Base-by-base conservation (phyloP, 352 stramenopile genomes). In the Phytophthora europaea region DNA sequence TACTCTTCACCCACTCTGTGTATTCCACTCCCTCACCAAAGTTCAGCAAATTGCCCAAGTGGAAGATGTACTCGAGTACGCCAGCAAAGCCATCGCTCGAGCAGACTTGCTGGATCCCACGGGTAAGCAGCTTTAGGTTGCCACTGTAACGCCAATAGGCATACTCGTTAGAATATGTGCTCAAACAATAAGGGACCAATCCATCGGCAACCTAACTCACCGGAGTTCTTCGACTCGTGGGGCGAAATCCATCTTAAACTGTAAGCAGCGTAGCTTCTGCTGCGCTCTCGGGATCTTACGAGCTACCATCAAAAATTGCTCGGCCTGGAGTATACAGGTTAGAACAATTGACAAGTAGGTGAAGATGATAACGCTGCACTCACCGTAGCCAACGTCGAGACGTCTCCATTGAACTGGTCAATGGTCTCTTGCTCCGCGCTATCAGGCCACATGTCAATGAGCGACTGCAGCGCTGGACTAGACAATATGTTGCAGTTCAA, bases 361-460 rank as follows among this genome's bases (percentile, higher is more conserved):
- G 22, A 48, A 54, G 31, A 48, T 7, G 2, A 52, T 4, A 22
- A 43, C 2, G 9, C n/a, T 52, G 31, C n/a, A 67, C 70, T 70
- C 55, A 87, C 82, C 50, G 71, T 87, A 16, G 80, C 85, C 18
- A 95, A 73, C 16, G 65, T 73, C 54, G 73, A 70, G 1, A 81
- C 72, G 23, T 94, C 80, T 16, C 86, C 87, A 50, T 76, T 38
- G 51, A 87, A 96, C 15, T 86, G 74, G 55, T 91, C 73, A 48
- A 96, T 91, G 15, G 81, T 76, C 28, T 91, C 79, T 68, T 93
- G 85, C 65, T 94, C 89, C n/a, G 77, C 76, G 57, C 74, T 77
- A 45, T 94, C 89, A 0, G 89, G 88, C 86, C 89, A 94, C 82
- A 96, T 94, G 47, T 96, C 89, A 63, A 94, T 92, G 22, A 94